Evolutionary conservation across 1,284 basidiomycete species (phyloP).

Genomic region (Cutaneotrichosporon sp.): DNA sequence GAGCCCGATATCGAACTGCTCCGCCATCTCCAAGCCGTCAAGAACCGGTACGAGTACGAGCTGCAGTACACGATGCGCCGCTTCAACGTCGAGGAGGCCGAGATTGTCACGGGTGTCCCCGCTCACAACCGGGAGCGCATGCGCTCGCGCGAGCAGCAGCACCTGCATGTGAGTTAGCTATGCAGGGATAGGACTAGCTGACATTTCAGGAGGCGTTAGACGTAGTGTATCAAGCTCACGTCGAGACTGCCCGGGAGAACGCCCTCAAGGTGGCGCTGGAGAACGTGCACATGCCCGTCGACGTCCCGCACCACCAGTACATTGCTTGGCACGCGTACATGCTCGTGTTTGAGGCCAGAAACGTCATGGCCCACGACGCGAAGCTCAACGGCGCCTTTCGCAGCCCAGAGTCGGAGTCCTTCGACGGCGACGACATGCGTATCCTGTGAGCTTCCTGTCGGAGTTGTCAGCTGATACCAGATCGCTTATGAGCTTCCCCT

Average conservation of each 20-base stretch:
- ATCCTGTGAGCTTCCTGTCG: conserved; percentile 34
- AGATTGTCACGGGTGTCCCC: conserved; percentile 43
- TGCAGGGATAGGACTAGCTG: too few relatives aligned
- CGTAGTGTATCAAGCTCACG: conserved; percentile 33
- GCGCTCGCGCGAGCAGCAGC: conserved; percentile 33
- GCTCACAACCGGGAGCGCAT: conserved; percentile 41
- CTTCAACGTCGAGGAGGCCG: conserved; percentile 41
- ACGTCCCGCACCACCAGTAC: conserved; percentile 31
- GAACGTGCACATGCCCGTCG: background rate
- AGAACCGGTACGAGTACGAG: conserved; percentile 38
- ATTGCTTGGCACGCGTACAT: conserved; percentile 45
- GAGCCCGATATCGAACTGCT: conserved; percentile 20
- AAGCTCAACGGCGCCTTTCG: conserved; percentile 22
- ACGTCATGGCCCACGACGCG: conserved; percentile 37
- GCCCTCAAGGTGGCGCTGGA: conserved; percentile 23
- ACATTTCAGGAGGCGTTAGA: conserved; percentile 41
- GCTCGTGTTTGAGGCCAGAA: conserved; percentile 36
- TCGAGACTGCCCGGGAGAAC: conserved; percentile 28
- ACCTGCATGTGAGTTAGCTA: conserved; percentile 15
- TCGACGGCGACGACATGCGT: conserved; percentile 22
- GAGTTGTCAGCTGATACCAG: conserved; percentile 32
- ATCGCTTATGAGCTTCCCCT: conserved; percentile 49
- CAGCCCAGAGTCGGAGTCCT: conserved; percentile 12
- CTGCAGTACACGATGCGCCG: conserved; percentile 43
- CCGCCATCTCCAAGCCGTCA: conserved; percentile 30